Conservation (phyloP, 1,284 basidiomycete species). For the Apiotrichum gamsii region DNA sequence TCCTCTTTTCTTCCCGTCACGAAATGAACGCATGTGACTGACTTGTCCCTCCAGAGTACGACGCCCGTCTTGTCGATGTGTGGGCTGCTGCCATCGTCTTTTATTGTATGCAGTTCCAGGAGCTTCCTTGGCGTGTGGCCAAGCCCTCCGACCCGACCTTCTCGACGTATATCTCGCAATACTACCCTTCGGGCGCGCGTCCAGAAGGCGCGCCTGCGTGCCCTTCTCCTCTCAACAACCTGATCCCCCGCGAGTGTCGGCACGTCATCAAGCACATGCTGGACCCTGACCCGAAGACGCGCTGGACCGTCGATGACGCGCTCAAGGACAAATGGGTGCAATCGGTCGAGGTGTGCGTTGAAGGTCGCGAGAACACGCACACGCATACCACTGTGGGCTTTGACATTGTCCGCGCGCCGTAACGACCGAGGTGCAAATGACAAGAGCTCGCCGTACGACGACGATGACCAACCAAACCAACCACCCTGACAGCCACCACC, state of each 20-base stretch:
- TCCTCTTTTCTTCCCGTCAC: too few species aligned
- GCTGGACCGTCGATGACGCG: conserved; percentile 76
- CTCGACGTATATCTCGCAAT: conserved; percentile 71
- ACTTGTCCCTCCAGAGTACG: conserved; percentile 64
- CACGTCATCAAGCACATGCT: conserved; percentile 88
- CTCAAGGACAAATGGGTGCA: conserved; percentile 76
- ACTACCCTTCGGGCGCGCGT: conserved; percentile 28
- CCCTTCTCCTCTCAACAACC: conserved; percentile 62
- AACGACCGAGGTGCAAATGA: too few species aligned
- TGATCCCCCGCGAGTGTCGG: conserved; percentile 79
- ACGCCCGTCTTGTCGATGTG: conserved; percentile 92
- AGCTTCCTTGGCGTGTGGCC: conserved; percentile 93
- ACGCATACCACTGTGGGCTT: conserved; percentile 35
- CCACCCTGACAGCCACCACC: not conserved
- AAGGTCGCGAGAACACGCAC: conserved; percentile 39
- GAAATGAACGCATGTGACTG: not conserved
- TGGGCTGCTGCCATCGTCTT: conserved; percentile 97
- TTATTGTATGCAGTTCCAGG: conserved; percentile 96
- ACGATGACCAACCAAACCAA: not conserved
- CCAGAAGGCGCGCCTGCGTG: conserved; percentile 17
- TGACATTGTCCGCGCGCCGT: conserved; percentile 28
- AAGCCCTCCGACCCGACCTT: conserved; percentile 79
- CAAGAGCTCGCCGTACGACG: not conserved
- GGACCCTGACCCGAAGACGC: conserved; percentile 80
- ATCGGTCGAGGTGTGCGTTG: conserved; percentile 56